phyloP scores from a whole-genome alignment of 495 filamentous ascomycete species.

The Filosporella fistucella region DNA sequence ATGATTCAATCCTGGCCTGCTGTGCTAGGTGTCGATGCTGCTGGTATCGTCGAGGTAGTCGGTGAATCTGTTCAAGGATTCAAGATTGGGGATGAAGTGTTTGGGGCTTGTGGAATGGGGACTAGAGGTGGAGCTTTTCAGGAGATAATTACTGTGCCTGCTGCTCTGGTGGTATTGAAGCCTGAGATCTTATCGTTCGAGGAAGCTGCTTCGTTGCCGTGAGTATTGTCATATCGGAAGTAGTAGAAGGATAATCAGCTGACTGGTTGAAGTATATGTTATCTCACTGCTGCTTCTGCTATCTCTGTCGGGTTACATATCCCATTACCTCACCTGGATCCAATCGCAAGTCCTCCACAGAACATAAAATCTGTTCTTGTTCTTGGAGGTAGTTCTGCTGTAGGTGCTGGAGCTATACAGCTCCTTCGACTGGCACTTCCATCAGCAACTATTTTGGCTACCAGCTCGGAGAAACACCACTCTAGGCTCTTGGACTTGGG shows the following conservation, averaged over 20 bases:
- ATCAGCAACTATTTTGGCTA: conserved; percentile 42
- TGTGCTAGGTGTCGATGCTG: conserved; percentile 27
- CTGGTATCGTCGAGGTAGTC: conserved; percentile 34
- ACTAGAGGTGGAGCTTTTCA: conserved; percentile 33
- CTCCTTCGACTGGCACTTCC: not conserved
- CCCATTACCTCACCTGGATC: conserved; percentile 36
- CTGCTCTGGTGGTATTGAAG: not conserved
- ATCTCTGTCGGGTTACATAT: conserved; percentile 41
- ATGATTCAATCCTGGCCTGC: conserved; percentile 1
- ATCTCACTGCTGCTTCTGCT: conserved; percentile 37
- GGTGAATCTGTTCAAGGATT: conserved; percentile 32
- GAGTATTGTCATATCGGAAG: conserved; percentile 26
- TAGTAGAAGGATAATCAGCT: conserved; percentile 42
- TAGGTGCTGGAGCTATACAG: conserved; percentile 9
- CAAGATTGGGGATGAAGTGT: conserved; percentile 37
- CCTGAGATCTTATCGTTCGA: conserved; percentile 30
- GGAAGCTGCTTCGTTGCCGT: conserved; percentile 35
- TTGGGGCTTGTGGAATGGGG: conserved; percentile 24
- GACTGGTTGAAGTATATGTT: conserved; percentile 41
- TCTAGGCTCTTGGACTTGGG: conserved; percentile 45
- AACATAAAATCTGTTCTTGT: conserved; percentile 21
- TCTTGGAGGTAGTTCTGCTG: conserved; percentile 7
- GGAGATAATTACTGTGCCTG: conserved; percentile 16
- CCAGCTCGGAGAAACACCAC: conserved; percentile 46
- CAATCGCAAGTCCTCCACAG: conserved; percentile 15